Conservation (phyloP, 2,329 filamentous ascomycete species). For the Monosporascus ibericus region DNA sequence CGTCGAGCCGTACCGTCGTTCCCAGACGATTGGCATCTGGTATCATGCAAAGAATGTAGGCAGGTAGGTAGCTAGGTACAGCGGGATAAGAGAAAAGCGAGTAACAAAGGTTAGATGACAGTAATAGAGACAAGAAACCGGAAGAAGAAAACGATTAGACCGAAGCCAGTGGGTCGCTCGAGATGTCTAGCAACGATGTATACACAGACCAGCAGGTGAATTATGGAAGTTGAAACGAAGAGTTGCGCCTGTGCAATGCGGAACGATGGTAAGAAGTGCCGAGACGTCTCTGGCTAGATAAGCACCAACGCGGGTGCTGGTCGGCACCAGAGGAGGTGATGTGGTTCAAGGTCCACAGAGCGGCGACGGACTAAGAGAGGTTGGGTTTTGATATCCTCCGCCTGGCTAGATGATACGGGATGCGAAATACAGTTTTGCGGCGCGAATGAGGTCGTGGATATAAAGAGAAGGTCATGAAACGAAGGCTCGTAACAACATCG, state of each 20-base stretch:
- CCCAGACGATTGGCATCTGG: conserved; percentile 9
- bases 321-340: background rate
- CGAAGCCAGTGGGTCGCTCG: background rate
- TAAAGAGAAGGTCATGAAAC: conserved; percentile 19
- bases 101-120: conserved; percentile 1
- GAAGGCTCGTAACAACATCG: conserved; percentile 16
- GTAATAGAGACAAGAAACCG: background rate
- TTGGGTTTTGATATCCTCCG: background rate
- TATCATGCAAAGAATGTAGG: conserved; percentile 16
- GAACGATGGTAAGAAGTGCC: background rate
- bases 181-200: background rate
- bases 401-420: background rate
- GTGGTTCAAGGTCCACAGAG: too few relatives aligned
- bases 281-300: background rate
- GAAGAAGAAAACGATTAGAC: background rate
- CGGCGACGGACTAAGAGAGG: background rate
- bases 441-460: conserved; percentile 12
- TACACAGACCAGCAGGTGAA: background rate
- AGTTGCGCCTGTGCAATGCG: background rate
- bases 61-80: conserved; percentile 1
- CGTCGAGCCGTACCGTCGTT: background rate
- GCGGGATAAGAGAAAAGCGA: conserved; percentile 1
- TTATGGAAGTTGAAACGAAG: background rate
- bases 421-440: conserved; percentile 11
- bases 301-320: background rate